Evolutionary conservation across 306 rosid species (phyloP).

Genomic region (Trifolium repens): DNA sequence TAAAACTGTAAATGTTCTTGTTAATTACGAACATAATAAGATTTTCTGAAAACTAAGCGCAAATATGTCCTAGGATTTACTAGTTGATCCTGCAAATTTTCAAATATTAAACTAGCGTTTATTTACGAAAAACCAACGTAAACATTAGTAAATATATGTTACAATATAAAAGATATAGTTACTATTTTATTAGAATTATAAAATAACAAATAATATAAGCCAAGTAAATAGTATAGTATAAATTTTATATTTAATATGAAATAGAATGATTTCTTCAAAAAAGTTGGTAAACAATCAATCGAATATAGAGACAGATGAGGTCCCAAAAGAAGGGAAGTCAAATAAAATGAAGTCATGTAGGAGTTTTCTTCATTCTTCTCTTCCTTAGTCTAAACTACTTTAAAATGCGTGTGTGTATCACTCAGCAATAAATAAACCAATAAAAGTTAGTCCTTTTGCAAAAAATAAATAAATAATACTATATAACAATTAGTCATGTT

Average conservation of each 20-base stretch:
- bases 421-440: slow-evolving; percentile 3
- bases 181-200: neutral
- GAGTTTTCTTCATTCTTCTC: slow-evolving; percentile 29
- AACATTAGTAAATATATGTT: neutral
- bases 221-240: neutral
- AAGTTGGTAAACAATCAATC: neutral
- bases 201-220: neutral
- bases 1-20: too few relatives aligned
- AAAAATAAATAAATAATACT: neutral
- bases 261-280: neutral
- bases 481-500: neutral
- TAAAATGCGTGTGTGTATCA: slow-evolving; percentile 15
- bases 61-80: too few relatives aligned
- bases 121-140: too few relatives aligned
- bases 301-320: slow-evolving; percentile 22
- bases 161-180: neutral
- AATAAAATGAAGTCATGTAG: slow-evolving; percentile 11
- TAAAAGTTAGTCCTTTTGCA: neutral
- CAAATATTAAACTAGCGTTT: too few relatives aligned
- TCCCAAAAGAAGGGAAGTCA: slow-evolving; percentile 36
- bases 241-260: neutral
- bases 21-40: too few relatives aligned
- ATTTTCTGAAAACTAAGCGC: too few relatives aligned
- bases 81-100: too few relatives aligned
- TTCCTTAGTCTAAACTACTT: neutral